Conservation (phyloP, 2,329 filamentous ascomycete genomes). For the Epichloe sylvatica region DNA sequence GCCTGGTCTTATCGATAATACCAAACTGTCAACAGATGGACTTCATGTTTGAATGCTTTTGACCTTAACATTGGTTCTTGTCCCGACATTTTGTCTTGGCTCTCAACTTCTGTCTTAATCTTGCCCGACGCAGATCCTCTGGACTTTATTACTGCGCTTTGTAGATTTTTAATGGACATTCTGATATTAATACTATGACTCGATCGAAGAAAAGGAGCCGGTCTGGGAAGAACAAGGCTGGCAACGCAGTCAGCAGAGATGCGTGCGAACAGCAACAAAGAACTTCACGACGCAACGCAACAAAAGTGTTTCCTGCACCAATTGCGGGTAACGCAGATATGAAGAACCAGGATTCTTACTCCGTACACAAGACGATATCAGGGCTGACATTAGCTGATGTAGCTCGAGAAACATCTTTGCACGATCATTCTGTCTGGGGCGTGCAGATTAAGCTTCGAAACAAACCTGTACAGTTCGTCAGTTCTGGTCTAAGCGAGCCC, state of each 20-base stretch:
- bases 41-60: no score
- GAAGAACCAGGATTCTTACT: not conserved
- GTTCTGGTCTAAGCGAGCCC: constrained; percentile 37
- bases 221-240: not conserved
- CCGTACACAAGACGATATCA: not conserved
- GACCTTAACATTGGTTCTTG: no score
- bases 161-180: no score
- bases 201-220: not conserved
- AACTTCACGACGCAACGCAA: not conserved
- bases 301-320: not conserved
- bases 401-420: constrained; percentile 33
- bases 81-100: no score
- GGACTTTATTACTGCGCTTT: not conserved
- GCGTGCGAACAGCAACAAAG: not conserved
- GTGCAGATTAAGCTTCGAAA: constrained; percentile 29
- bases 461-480: constrained; percentile 38
- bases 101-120: no score
- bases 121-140: not conserved
- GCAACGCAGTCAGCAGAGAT: not conserved
- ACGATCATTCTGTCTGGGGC: constrained; percentile 28
- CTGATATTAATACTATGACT: not conserved
- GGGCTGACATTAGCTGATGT: constrained; percentile 28
- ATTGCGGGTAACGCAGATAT: not conserved
- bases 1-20: not conserved
- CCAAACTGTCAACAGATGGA: not conserved